Base-by-base conservation (phyloP, 169 alveolate species). In the Eimeria sp. region DNA sequence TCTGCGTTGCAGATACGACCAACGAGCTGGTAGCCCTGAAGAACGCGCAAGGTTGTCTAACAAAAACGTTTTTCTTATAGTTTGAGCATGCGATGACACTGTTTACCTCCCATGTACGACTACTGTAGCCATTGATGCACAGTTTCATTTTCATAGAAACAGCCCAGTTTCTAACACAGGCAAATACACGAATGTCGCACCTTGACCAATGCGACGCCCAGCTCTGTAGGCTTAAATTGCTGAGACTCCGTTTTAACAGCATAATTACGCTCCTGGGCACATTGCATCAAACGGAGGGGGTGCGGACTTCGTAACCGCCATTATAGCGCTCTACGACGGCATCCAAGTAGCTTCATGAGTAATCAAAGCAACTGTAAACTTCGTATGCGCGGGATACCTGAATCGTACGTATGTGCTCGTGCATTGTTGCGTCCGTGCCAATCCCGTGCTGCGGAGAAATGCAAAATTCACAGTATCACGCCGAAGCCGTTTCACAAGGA, bases 371-470 rank as follows among this genome's bases (percentile, higher is more conserved):
- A 33, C 80, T 71, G 54, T 54, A 14, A 71, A 33, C 54, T 33
- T 37, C 80, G 33, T 23, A 37, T 37, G 54, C 54, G 20, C 54
- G 16, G 11, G 43, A 49, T 33, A 98, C 99, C 97, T 99, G 99
- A 49, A 99, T 97, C 71, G 99, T 99, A 89, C 99, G 98, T 30
- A 99, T 99, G 96, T 99, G 99, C 88, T 99, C 99, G 95, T 99
- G 99, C 98, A 99, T 99, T 9, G 99, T 99, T 18, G 99, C 99
- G 97, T 99, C 99, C 8, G 99, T 99, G 18, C 99, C 99, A 72
- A 99, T 99, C 23, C 99, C 99, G 96, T 99, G 98, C 97, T 97
- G 95, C 40, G 74, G 18, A 74, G 66, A 95, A 56, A 1, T 37
- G 40, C 37, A 43, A 43, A 43, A 43, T 33, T 54, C 74, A 58